Percentiles rank a stretch among this genome's conserved stretches.
Conservation (phyloP, 2,329 filamentous ascomycete genomes). For the Colletotrichum agaves region DNA sequence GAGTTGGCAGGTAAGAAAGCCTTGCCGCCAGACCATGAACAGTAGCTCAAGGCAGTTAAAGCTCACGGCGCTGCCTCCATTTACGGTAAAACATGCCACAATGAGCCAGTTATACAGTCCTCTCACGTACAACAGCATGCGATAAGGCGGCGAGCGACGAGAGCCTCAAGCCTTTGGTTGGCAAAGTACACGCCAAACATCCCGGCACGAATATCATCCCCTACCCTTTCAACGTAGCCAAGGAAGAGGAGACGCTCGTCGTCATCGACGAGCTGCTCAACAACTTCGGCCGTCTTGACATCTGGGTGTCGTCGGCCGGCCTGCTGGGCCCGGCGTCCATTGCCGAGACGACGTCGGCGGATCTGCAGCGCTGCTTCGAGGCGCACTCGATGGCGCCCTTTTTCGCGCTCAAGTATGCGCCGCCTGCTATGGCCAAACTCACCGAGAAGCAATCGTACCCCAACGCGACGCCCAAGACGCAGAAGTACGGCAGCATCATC, state of each 20-base stretch:
- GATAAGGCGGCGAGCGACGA: constrained; percentile 54
- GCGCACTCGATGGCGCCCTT: constrained; percentile 71
- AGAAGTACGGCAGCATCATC: constrained; percentile 70
- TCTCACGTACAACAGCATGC: constrained; percentile 53
- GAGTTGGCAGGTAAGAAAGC: constrained; percentile 63
- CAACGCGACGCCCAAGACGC: constrained; percentile 69
- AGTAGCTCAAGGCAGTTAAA: constrained; percentile 41
- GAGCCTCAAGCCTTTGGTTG: constrained; percentile 52
- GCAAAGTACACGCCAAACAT: constrained; percentile 52
- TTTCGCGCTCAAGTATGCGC: constrained; percentile 72
- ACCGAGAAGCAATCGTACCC: constrained; percentile 65
- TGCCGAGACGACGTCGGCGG: constrained; percentile 63
- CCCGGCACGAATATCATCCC: constrained; percentile 70
- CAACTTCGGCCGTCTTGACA: constrained; percentile 66
- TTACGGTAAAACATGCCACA: constrained; percentile 57
- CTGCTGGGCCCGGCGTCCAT: constrained; percentile 68
- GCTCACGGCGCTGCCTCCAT: constrained; percentile 73
- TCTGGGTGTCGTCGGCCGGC: constrained; percentile 69
- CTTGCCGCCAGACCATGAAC: neutral
- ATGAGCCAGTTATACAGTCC: neutral
- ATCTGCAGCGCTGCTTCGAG: constrained; percentile 68
- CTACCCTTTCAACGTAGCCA: constrained; percentile 68
- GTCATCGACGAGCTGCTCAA: constrained; percentile 73
- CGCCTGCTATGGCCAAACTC: constrained; percentile 71
- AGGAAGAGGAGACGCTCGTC: constrained; percentile 68